These are phyloP conservation scores for Erysiphe pulchra DNA, from an alignment of 2,329 filamentous ascomycete genomes.

Conservation along the genomic window DNA sequence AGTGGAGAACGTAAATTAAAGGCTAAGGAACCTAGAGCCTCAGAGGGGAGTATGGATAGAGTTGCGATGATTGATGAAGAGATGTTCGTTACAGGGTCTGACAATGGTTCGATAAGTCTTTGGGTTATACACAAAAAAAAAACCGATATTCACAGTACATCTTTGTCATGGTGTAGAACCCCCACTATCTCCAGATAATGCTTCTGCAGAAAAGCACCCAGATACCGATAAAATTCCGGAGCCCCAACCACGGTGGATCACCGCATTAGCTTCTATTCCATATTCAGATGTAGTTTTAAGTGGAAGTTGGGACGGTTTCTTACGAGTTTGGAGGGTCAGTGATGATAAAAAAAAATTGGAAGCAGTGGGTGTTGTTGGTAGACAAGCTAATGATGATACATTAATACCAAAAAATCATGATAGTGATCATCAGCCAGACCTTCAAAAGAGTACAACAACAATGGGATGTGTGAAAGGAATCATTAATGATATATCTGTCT, in stretches of 20 bases:
- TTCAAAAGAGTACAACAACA: not conserved
- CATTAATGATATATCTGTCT: conserved; percentile 68
- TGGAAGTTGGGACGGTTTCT: conserved; percentile 80
- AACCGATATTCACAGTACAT: conserved; percentile 56
- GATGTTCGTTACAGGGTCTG: conserved; percentile 77
- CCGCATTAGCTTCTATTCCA: conserved; percentile 61
- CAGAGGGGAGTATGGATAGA: conserved; percentile 73
- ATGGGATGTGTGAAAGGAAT: conserved; percentile 28
- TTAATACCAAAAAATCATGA: not conserved
- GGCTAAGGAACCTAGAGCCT: conserved; percentile 13
- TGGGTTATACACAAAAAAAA: conserved; percentile 87
- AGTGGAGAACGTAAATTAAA: conserved; percentile 29
- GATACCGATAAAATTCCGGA: conserved; percentile 31
- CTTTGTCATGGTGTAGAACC: conserved; percentile 70
- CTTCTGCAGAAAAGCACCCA: conserved; percentile 46
- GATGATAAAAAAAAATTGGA: conserved; percentile 63
- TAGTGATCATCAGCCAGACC: conserved; percentile 2
- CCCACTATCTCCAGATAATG: conserved; percentile 36
- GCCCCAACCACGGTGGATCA: conserved; percentile 66
- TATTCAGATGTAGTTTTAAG: conserved; percentile 78
- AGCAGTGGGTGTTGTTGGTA: conserved; percentile 36
- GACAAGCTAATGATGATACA: not conserved
- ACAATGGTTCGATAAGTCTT: conserved; percentile 66
- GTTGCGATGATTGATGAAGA: conserved; percentile 73
- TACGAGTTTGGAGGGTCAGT: conserved; percentile 65